Percentiles rank a stretch among this genome's conserved stretches.
Conservation (phyloP, 768 basidiomycete genomes). For the Lyophyllum semitale region DNA sequence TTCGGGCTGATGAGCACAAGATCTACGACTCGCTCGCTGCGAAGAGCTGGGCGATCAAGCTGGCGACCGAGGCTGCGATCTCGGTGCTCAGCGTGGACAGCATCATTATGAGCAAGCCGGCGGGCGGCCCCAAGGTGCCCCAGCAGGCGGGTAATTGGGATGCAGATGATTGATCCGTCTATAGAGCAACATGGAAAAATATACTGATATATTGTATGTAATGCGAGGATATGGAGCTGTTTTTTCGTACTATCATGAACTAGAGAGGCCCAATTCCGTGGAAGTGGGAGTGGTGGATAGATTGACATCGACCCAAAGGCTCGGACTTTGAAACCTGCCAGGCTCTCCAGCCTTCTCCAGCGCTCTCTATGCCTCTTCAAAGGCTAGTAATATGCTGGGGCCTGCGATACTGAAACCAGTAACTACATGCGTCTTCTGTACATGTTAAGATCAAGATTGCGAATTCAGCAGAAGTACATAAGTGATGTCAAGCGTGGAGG, state of each 20-base stretch:
- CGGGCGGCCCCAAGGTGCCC: conserved; percentile 84
- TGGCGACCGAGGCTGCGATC: conserved; percentile 91
- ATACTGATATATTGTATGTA: conserved; percentile 1
- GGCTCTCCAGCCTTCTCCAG: too few relatives aligned
- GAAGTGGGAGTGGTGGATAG: too few relatives aligned
- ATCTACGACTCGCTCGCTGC: conserved; percentile 89
- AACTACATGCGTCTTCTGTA: too few relatives aligned
- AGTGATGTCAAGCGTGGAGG: too few relatives aligned
- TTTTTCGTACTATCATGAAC: too few relatives aligned
- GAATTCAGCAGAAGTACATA: too few relatives aligned
- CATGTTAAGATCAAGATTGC: too few relatives aligned
- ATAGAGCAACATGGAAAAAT: background rate
- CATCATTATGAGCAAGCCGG: conserved; percentile 97
- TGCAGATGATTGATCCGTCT: conserved; percentile 56
- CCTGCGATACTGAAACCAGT: too few relatives aligned
- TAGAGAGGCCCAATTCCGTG: background rate
- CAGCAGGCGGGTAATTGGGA: conserved; percentile 91
- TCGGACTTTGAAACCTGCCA: too few relatives aligned
- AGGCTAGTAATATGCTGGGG: too few relatives aligned
- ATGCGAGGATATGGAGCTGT: background rate
- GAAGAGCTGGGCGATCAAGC: conserved; percentile 85
- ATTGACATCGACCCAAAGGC: too few relatives aligned
- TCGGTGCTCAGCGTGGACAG: conserved; percentile 94
- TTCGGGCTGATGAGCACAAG: conserved; percentile 58
- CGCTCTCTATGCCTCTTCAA: too few relatives aligned